These are phyloP conservation scores for Phytophthora colocasiae DNA, from an alignment of 352 stramenopile species.

Conservation along the genomic window DNA sequence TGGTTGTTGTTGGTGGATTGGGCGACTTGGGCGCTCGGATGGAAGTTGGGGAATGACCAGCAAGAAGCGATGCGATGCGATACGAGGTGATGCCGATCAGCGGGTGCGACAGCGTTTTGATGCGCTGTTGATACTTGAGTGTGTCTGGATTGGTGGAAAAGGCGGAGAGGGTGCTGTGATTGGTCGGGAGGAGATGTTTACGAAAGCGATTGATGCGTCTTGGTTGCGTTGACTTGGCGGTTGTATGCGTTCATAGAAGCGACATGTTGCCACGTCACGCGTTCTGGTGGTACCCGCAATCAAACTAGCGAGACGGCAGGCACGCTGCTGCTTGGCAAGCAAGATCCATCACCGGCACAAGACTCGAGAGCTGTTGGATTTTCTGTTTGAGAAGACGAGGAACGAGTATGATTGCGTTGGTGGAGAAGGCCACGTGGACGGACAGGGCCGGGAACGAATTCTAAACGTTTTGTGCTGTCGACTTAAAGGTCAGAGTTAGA, in stretches of 20 bases:
- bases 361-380: background rate
- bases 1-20: conserved; percentile 12
- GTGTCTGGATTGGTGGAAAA: conserved; percentile 15
- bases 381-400: background rate
- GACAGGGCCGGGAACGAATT: no score
- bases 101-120: conserved; percentile 9
- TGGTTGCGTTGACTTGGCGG: conserved; percentile 10
- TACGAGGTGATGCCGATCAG: no score
- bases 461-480: no score
- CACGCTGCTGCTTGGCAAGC: background rate
- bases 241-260: conserved; percentile 8
- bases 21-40: conserved; percentile 5
- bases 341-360: background rate
- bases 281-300: conserved; percentile 7
- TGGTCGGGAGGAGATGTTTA: conserved; percentile 8
- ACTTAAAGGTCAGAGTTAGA: no score
- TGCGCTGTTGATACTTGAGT: background rate
- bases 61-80: no score
- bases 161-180: no score
- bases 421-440: background rate
- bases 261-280: conserved; percentile 28
- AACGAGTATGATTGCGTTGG: background rate
- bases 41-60: conserved; percentile 25
- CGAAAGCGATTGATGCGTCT: conserved; percentile 11
- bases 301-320: conserved; percentile 10